Conservation (phyloP, 2,329 filamentous ascomycete species). For the Aspergillus calidoustus region DNA sequence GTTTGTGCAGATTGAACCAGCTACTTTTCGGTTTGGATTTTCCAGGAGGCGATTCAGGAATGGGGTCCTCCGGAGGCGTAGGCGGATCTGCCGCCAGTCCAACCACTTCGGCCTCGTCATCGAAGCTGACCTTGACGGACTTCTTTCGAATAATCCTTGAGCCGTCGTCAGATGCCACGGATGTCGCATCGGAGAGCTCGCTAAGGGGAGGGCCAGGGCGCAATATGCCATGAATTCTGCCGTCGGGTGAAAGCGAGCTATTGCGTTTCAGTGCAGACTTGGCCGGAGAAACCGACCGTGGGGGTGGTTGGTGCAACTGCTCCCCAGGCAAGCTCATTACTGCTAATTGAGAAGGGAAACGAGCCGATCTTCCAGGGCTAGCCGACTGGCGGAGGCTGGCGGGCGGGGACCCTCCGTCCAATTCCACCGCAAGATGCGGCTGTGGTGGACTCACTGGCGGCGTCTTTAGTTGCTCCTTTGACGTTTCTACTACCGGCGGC, state of each 20-base stretch:
- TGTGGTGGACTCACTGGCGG: slow-evolving; percentile 29
- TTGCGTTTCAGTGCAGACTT: slow-evolving; percentile 66
- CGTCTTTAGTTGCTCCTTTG: slow-evolving; percentile 14
- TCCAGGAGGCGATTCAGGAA: slow-evolving; percentile 40
- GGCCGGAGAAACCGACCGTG: slow-evolving; percentile 63
- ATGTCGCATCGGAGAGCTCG: slow-evolving; percentile 62
- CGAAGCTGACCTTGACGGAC: slow-evolving; percentile 69
- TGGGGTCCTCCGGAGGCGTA: slow-evolving; percentile 45
- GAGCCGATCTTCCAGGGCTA: slow-evolving; percentile 61
- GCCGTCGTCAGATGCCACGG: slow-evolving; percentile 52
- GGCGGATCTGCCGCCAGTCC: slow-evolving; percentile 49
- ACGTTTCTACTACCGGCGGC: slow-evolving; percentile 19
- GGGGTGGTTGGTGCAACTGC: slow-evolving; percentile 61
- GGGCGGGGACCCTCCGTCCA: slow-evolving; percentile 23
- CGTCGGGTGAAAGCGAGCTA: slow-evolving; percentile 43
- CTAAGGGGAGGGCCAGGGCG: slow-evolving; percentile 47
- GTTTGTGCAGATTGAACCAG: slow-evolving; percentile 44
- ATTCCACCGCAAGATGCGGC: slow-evolving; percentile 23
- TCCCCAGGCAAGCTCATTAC: slow-evolving; percentile 51
- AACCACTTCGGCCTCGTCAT: slow-evolving; percentile 58
- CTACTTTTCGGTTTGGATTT: slow-evolving; percentile 38
- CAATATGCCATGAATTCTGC: slow-evolving; percentile 25
- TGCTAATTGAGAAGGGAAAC: slow-evolving; percentile 59
- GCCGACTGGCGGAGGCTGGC: slow-evolving; percentile 42
- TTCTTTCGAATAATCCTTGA: slow-evolving; percentile 55